phyloP scores from a whole-genome alignment of 2,329 filamentous ascomycete genomes.

The Teratosphaeria gauchensis region DNA sequence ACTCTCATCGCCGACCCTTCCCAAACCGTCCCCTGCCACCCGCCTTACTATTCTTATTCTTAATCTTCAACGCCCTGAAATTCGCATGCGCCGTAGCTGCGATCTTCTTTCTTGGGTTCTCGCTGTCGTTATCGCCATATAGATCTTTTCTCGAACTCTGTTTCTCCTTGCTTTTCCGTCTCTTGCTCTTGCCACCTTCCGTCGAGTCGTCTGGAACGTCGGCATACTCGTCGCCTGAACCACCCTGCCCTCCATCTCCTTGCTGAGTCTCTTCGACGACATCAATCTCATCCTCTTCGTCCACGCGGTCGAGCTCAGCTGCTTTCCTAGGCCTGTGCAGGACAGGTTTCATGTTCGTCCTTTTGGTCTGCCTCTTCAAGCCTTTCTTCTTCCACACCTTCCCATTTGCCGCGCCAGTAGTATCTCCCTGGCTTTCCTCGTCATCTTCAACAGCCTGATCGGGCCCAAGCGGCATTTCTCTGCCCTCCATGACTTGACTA shows the following conservation, averaged over 20 bases:
- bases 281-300: conserved; percentile 5
- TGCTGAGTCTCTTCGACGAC: conserved; percentile 1
- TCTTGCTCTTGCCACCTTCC: neutral
- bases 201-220: neutral
- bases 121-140: neutral
- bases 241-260: neutral
- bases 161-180: neutral
- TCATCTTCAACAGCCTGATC: conserved; percentile 46
- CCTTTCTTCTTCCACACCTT: conserved; percentile 73
- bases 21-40: conserved; percentile 29
- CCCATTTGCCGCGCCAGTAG: conserved; percentile 42
- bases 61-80: conserved; percentile 41
- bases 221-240: neutral
- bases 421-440: conserved; percentile 34
- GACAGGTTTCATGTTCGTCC: conserved; percentile 45
- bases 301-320: conserved; percentile 7
- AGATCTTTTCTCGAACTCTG: neutral
- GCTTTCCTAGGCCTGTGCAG: conserved; percentile 23
- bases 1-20: neutral
- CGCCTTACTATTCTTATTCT: conserved; percentile 36
- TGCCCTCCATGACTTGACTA: conserved; percentile 26
- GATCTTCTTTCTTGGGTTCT: conserved; percentile 28
- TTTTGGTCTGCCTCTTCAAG: conserved; percentile 66
- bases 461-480: conserved; percentile 35
- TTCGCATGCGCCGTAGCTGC: conserved; percentile 40